Evolutionary conservation across 495 filamentous ascomycete genomes (phyloP), one percentile per base, ranked within the genome.

Genomic region (Aeminium ludgeri): DNA sequence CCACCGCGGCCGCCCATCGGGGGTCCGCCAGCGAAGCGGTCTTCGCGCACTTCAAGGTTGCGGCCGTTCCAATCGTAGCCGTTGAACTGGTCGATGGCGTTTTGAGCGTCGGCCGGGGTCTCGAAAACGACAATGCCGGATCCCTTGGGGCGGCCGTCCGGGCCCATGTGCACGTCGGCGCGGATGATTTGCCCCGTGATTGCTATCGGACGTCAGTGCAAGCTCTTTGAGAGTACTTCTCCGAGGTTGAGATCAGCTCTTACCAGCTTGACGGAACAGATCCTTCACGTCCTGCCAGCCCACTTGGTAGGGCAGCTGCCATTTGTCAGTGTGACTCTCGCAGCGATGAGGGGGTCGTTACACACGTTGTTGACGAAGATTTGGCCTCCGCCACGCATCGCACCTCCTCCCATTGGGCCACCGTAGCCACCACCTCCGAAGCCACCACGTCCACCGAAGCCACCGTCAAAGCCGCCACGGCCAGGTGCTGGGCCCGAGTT

Each of bases 241-340:
- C 11, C 8, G 29, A 39, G 32, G n/a, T 27, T 18, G 11, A 20
- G 34, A 42, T 40, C 33, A 47, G 43, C 46, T 73, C 80, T 72
- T 72, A 93, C 89, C 82, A 66, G 89, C 84, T 72, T 95, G 86
- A 55, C 89, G 85, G 72, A 97, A 97, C 49, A 97, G 68, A 63
- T 97, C 89, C 69, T 97, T 97, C 58, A 97, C 64, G 62, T 97
- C 89, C 68, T 97, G 89, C 89, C 89, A 97, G 59, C 91, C 89
- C 54, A 92, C 83, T 38, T 80, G 94, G 69, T 83, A 97, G 20
- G 89, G 89, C 53, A 97, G 82, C 89, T 97, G 65, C 35, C 41
- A 19, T 36, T 23, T 46, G 32, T 66, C 38, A 72, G 41, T 41
- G 37, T 13, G n/a, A 7, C 10, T 45, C 3, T 28, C 12, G 27